Base-by-base conservation (phyloP, 2,329 filamentous ascomycete species). In the Penicillium sp. region DNA sequence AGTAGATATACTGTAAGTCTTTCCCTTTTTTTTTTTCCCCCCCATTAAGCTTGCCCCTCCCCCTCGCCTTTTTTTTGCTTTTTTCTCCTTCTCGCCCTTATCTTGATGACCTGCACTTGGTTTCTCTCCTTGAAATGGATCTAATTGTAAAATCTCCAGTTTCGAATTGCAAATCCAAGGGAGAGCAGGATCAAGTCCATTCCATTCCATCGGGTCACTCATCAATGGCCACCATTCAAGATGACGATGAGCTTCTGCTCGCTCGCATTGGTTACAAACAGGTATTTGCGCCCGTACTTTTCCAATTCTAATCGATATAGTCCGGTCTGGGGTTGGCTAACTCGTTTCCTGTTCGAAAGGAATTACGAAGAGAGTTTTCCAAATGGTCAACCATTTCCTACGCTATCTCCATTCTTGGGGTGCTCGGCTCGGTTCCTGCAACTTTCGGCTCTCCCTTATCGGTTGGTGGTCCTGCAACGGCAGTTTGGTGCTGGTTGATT, bases 341-440 rank as follows among this genome's bases (percentile, higher is more conserved):
- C 16, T 35, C 57, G 55, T 25, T 31, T 39, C 49, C 29, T 42
- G 25, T 25, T 10, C 7, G 19, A 26, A 57, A 88, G 85, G 85
- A 88, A 69, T 68, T 88, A 26, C 78, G 78, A 63, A 79, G 86
- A 53, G 84, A 88, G 63, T 88, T 88, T 67, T 87, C 82, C 37
- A 85, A 83, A 79, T 88, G 84, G 84, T 88, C 85, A 4, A 88
- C 85, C 3, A 77, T 88, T 4, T 88, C 85, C 4, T 88, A 88
- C 72, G 85, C 85, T 26, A 86, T 88, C 59, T 87, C 85, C 11
- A 86, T 88, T 59, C 74, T 88, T 6, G 85, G 85, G 29, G 84
- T 88, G 3, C 70, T 88, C 2, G 85, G 85, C n/a, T 88, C 85
- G 0, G 85, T 88, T 1, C 85, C 85, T 27, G 85, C 85, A 21